These are phyloP conservation scores for Hirsutella thompsonii DNA, from an alignment of 2,329 filamentous ascomycete species.

Conservation along the genomic window DNA sequence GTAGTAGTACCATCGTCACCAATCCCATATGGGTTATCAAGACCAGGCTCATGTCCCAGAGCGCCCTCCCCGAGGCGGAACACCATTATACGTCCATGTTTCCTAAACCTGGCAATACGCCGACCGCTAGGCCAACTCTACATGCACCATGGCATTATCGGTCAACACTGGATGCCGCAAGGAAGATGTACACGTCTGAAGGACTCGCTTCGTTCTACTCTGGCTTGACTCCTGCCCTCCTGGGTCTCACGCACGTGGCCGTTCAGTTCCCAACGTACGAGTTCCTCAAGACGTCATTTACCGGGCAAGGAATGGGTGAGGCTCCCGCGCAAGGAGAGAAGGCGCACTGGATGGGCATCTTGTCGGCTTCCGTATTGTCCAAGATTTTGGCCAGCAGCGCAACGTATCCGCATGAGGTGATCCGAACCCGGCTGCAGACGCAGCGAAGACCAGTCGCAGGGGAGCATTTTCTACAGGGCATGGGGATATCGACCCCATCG, in stretches of 20 bases:
- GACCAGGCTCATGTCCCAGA: slow-evolving; percentile 93
- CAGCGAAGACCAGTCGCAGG: slow-evolving; percentile 61
- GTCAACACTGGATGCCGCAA: slow-evolving; percentile 79
- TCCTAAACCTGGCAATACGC: slow-evolving; percentile 37
- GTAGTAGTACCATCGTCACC: slow-evolving; percentile 83
- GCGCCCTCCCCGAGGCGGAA: slow-evolving; percentile 35
- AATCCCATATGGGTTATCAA: slow-evolving; percentile 99
- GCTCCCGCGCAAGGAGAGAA: slow-evolving; percentile 27
- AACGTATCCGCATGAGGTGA: slow-evolving; percentile 94
- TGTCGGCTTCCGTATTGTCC: slow-evolving; percentile 80
- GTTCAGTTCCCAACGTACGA: slow-evolving; percentile 97
- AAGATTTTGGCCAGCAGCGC: slow-evolving; percentile 90
- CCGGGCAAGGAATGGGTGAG: slow-evolving; percentile 75
- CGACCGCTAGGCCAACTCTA: slow-evolving; percentile 39
- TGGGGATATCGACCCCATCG: slow-evolving; percentile 27
- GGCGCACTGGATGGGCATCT: slow-evolving; percentile 70
- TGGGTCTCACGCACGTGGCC: slow-evolving; percentile 88
- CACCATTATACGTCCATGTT: slow-evolving; percentile 30
- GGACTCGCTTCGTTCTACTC: slow-evolving; percentile 89
- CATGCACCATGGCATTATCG: slow-evolving; percentile 81
- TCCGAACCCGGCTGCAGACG: slow-evolving; percentile 86
- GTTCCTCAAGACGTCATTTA: slow-evolving; percentile 81
- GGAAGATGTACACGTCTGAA: slow-evolving; percentile 90
- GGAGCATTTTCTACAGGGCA: slow-evolving; percentile 35
- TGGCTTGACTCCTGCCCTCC: slow-evolving; percentile 77